Percentiles rank a stretch among this genome's conserved stretches.
Conservation (phyloP, 2,329 filamentous ascomycete genomes). For the Tolypocladium paradoxum region DNA sequence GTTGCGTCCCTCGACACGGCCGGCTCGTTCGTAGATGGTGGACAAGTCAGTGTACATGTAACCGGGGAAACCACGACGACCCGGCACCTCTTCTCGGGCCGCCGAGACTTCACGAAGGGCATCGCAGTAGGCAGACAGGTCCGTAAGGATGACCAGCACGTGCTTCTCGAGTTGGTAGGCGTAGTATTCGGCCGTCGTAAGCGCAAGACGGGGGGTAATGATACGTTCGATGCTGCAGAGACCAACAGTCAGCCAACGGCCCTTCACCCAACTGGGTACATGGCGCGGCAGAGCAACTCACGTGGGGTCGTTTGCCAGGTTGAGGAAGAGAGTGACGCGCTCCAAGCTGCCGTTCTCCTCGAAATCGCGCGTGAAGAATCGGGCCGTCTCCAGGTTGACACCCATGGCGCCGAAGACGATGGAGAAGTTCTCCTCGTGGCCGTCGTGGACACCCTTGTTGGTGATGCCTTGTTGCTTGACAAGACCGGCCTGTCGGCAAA, state of each 20-base stretch:
- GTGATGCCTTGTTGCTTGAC: constrained; percentile 68
- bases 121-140: constrained; percentile 96
- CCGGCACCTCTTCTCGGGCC: constrained; percentile 95
- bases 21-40: constrained; percentile 98
- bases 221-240: constrained; percentile 88
- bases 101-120: constrained; percentile 97
- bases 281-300: constrained; percentile 33
- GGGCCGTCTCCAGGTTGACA: constrained; percentile 97
- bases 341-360: constrained; percentile 99
- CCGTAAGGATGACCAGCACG: constrained; percentile 95
- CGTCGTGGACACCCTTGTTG: constrained; percentile 92
- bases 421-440: constrained; percentile 97
- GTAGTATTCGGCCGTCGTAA: constrained; percentile 99
- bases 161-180: constrained; percentile 99
- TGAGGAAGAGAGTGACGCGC: constrained; percentile 93
- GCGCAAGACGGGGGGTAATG: constrained; percentile 93
- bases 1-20: constrained; percentile 92
- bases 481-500: constrained; percentile 91
- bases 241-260: neutral
- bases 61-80: constrained; percentile 98
- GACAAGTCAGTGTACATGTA: constrained; percentile 99
- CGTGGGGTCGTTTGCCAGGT: constrained; percentile 98
- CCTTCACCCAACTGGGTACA: neutral
- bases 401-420: constrained; percentile 99
- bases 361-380: constrained; percentile 97